Conservation (phyloP, 1,139 yeast species). For the Taphrina populina region DNA sequence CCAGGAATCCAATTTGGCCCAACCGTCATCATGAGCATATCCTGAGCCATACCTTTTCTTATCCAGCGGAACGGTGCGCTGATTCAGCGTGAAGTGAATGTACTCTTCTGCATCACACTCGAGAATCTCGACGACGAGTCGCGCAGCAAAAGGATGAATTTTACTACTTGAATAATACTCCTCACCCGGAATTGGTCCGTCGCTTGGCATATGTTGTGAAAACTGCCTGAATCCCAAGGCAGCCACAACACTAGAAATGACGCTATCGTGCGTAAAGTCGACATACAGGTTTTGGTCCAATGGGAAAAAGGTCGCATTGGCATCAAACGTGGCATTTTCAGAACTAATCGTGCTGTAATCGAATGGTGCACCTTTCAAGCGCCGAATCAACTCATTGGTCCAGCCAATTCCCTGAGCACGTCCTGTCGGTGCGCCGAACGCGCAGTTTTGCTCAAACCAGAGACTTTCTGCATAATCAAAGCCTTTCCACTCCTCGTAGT, state of each 20-base stretch:
- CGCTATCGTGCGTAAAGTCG: constrained; percentile 51
- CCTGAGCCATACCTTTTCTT: constrained; percentile 22
- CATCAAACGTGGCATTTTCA: constrained; percentile 47
- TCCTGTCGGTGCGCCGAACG: constrained; percentile 48
- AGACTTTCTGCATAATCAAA: constrained; percentile 52
- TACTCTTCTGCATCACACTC: constrained; percentile 44
- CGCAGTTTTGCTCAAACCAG: constrained; percentile 47
- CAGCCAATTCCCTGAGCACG: constrained; percentile 51
- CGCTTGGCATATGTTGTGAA: constrained; percentile 7
- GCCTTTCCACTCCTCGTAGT: constrained; percentile 54
- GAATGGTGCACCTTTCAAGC: constrained; percentile 42
- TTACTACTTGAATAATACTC: constrained; percentile 19
- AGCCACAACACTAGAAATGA: constrained; percentile 47
- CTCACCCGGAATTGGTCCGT: constrained; percentile 6
- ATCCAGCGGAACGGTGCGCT: constrained; percentile 47
- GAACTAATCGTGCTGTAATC: constrained; percentile 42
- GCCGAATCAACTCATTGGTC: constrained; percentile 47
- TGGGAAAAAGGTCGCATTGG: constrained; percentile 45
- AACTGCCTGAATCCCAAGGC: constrained; percentile 40
- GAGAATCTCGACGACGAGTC: constrained; percentile 48
- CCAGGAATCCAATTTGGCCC: constrained; percentile 15
- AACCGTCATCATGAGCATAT: constrained; percentile 15
- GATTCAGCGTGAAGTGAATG: constrained; percentile 48
- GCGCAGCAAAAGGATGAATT: constrained; percentile 51
- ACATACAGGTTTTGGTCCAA: constrained; percentile 49